phyloP scores from a whole-genome alignment of 805 yeast genomes.

The Lipomyces mesembrius region DNA sequence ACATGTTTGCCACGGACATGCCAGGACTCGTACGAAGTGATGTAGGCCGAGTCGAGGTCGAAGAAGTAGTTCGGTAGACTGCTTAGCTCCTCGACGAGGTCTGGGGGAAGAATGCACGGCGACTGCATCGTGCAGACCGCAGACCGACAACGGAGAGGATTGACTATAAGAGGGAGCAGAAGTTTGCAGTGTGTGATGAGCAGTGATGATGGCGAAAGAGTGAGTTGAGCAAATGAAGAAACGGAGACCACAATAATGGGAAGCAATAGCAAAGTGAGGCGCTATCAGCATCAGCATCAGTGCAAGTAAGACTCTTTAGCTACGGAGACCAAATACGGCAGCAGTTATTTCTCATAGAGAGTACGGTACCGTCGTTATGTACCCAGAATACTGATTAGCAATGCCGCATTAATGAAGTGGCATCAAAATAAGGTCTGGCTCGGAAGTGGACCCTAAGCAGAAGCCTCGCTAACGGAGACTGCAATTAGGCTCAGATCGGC shows the following conservation, averaged over 20 bases:
- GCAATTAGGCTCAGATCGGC: not conserved
- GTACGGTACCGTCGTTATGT: not conserved
- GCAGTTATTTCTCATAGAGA: not conserved
- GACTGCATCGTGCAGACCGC: constrained; percentile 2
- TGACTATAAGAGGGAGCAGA: not conserved
- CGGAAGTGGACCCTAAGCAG: no score
- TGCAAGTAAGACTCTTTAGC: not conserved
- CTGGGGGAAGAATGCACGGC: constrained; percentile 8
- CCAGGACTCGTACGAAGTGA: constrained; percentile 34
- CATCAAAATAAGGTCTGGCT: not conserved
- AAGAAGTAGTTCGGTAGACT: constrained; percentile 23
- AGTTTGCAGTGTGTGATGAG: not conserved
- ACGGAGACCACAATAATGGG: no score
- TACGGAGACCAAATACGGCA: not conserved
- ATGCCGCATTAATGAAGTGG: no score
- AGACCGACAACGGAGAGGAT: not conserved
- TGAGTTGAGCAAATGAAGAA: no score
- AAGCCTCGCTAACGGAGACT: not conserved
- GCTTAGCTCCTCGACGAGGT: constrained; percentile 20
- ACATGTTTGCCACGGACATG: constrained; percentile 28
- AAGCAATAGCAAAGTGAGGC: no score
- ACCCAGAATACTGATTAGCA: not conserved
- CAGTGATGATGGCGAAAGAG: not conserved
- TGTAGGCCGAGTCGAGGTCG: constrained; percentile 20
- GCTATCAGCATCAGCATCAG: no score